phyloP scores from a whole-genome alignment of 257 asterid species.

The Asclepias syriaca region DNA sequence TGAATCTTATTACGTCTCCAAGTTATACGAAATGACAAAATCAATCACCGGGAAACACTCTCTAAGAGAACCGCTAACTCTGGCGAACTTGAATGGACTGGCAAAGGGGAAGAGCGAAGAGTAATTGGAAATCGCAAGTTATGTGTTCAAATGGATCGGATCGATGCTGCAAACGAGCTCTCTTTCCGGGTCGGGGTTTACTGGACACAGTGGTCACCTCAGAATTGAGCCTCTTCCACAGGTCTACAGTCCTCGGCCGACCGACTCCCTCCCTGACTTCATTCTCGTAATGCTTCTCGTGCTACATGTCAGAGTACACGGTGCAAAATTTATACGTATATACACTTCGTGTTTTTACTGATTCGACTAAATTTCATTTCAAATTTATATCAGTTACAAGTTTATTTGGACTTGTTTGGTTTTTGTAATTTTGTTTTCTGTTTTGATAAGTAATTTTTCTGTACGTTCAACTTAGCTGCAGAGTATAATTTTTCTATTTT shows the following conservation, averaged over 20 bases:
- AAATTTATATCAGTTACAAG: too few species aligned
- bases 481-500: too few species aligned
- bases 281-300: constrained; percentile 40
- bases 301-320: neutral
- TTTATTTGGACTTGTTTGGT: too few species aligned
- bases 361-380: too few species aligned
- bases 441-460: too few species aligned
- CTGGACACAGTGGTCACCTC: constrained; percentile 90
- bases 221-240: constrained; percentile 80
- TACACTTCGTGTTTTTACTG: too few species aligned
- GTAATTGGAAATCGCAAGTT: neutral
- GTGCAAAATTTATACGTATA: neutral
- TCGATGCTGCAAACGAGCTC: constrained; percentile 53
- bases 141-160: constrained; percentile 41
- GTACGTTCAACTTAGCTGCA: too few species aligned
- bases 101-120: neutral
- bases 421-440: too few species aligned
- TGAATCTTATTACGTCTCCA: too few species aligned
- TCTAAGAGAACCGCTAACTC: neutral
- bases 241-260: constrained; percentile 49
- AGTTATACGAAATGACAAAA: too few species aligned
- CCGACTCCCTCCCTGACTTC: constrained; percentile 71
- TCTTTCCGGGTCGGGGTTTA: constrained; percentile 79
- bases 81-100: neutral
- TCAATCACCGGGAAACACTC: too few species aligned